Percentiles rank a stretch among this genome's conserved stretches.
These are phyloP conservation scores for Pyrenopolyporus hunteri DNA, from an alignment of 495 filamentous ascomycete species.

Conservation along the genomic window DNA sequence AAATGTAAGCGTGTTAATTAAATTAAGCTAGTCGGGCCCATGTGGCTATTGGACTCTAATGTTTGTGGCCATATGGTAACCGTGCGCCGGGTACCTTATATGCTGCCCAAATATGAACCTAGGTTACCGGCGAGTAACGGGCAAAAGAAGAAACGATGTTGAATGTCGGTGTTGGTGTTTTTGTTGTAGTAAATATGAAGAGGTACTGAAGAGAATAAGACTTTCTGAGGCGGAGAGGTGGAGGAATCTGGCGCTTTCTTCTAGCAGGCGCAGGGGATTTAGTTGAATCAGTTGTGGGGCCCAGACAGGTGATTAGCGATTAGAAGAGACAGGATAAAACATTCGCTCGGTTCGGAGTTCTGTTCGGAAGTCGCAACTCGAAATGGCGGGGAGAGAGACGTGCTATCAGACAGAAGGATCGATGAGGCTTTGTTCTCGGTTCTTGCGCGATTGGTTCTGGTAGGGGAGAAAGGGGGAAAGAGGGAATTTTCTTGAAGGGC, in stretches of 20 bases:
- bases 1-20: slow-evolving; percentile 10
- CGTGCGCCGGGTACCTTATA: background rate
- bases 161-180: no score
- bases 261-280: background rate
- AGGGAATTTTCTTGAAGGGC: slow-evolving; percentile 4
- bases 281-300: slow-evolving; percentile 3
- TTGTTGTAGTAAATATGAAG: no score
- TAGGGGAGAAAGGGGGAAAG: background rate
- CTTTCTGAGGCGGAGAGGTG: background rate
- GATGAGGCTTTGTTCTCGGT: slow-evolving; percentile 7
- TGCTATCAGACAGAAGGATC: slow-evolving; percentile 12
- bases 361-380: slow-evolving; percentile 11
- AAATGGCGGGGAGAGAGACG: background rate
- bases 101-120: background rate
- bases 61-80: slow-evolving; percentile 10
- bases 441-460: background rate
- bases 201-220: no score
- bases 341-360: slow-evolving; percentile 22
- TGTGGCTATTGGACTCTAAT: slow-evolving; percentile 2
- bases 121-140: no score
- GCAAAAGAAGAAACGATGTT: no score
- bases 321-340: background rate
- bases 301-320: background rate
- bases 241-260: background rate
- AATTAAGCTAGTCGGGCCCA: slow-evolving; percentile 2